Conservation (phyloP, 225 moss, liverwort and hornwort species). For the Pseudoscleropodium purum region DNA sequence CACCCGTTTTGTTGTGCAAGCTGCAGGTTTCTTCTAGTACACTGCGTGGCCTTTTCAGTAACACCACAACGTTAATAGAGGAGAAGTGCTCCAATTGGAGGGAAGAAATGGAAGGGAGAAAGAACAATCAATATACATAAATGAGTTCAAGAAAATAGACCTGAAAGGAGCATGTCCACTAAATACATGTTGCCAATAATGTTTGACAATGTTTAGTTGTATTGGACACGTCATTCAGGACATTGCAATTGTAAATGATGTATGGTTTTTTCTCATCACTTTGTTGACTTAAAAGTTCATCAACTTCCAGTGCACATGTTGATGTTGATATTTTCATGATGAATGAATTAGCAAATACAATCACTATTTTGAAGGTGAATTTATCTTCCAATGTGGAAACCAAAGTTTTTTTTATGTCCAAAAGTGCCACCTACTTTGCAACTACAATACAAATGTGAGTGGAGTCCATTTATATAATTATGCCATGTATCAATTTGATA, state of each 20-base stretch:
- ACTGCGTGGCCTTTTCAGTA: no score
- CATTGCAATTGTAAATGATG: not conserved
- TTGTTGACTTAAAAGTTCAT: not conserved
- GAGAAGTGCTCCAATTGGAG: no score
- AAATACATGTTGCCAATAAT: no score
- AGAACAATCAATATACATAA: no score
- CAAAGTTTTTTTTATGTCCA: not conserved
- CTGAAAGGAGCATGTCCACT: no score
- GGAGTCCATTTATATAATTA: not conserved
- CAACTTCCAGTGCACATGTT: not conserved
- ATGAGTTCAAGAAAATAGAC: no score
- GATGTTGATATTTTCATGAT: accelerated
- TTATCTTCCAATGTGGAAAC: accelerated
- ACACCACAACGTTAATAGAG: no score
- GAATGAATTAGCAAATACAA: accelerated
- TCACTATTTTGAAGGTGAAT: not conserved
- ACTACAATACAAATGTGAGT: not conserved
- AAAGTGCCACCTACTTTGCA: not conserved
- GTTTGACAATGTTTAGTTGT: no score
- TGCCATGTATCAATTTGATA: not conserved
- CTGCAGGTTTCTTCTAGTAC: no score
- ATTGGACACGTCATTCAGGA: accelerated
- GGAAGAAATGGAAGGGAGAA: no score
- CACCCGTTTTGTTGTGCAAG: no score
- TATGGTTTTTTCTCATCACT: not conserved